Conservation (phyloP, 2,329 filamentous ascomycete genomes). For the Aspergillaceae sp. region DNA sequence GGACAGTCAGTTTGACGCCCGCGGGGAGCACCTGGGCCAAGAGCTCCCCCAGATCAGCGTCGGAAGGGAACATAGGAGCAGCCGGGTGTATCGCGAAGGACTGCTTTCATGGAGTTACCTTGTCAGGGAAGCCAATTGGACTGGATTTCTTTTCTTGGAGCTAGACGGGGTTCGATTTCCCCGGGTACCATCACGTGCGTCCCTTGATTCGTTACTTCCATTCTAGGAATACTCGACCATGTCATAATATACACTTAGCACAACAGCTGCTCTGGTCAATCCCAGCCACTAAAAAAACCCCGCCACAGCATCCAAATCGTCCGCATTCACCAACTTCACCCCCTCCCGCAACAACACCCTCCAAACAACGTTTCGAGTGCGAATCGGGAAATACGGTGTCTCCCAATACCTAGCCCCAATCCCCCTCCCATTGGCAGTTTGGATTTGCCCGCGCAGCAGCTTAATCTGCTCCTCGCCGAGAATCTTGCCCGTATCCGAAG, state of each 20-base stretch:
- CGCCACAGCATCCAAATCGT: slow-evolving; percentile 50
- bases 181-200: neutral
- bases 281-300: slow-evolving; percentile 20
- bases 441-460: slow-evolving; percentile 46
- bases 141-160: no score
- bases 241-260: neutral
- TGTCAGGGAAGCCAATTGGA: neutral
- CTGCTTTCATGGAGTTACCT: neutral
- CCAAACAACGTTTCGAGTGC: slow-evolving; percentile 53
- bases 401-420: slow-evolving; percentile 57
- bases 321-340: slow-evolving; percentile 55
- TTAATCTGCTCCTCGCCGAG: slow-evolving; percentile 37
- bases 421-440: slow-evolving; percentile 46
- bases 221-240: neutral
- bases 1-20: slow-evolving; percentile 56
- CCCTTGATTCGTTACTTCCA: neutral
- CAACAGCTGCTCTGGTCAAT: neutral
- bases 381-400: slow-evolving; percentile 51
- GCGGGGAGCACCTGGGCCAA: slow-evolving; percentile 47
- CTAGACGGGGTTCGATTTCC: no score
- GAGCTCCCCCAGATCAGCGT: slow-evolving; percentile 34
- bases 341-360: slow-evolving; percentile 48
- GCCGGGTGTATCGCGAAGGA: neutral
- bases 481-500: slow-evolving; percentile 28
- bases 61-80: slow-evolving; percentile 19